Base-by-base conservation (phyloP, 1,284 basidiomycete species). In the Anthracocystis panici-leucophaei region DNA sequence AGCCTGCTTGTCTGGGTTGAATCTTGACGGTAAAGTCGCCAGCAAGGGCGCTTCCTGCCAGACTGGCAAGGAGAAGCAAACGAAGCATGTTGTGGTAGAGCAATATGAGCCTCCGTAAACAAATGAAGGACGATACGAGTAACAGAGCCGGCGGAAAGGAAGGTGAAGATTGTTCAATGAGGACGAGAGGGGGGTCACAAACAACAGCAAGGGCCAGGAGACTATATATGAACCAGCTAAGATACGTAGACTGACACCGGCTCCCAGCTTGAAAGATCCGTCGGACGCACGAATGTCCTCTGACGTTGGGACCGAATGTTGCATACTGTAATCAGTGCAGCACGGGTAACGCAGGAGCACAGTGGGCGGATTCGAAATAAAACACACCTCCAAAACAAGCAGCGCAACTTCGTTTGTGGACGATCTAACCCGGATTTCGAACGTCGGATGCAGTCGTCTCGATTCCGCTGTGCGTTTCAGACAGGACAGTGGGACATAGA, bases 21-120 rank as follows among this genome's bases (percentile, higher is more conserved):
- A 74, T 74, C 58, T 69, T 69, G 58, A 74, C 62, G 16, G 62
- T 65, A 53, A 74, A 74, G 51, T 68, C 61, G 41, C 62, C 62
- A 41, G 71, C 71, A 44, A 74, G 50, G 25, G 56, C 71, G 42
- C 45, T 62, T 57, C 71, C 71, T 38, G 65, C 62, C 42, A 74
- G 10, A 16, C 33, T 51, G 57, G 61, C 65, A 8, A 67, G 58
- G 5, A 62, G 65, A 21, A 74, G 58, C 14, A 74, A 20, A 41
- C 33, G 61, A n/a, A 60, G 33, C 71, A 74, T 74, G 1, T 8
- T 45, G 48, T 11, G 33, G 29, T 12, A 9, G 3, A 16, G 10
- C 18, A 10, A 23, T 23, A 40, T 42, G 44, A 29, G 11, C n/a
- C 4, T 14, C 42, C 42, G 57, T 51, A 20, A 25, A 27, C 20